Evolutionary conservation across 2,329 filamentous ascomycete genomes (phyloP), one percentile per base, ranked within the genome.

Genomic region (Helminthosporium solani): DNA sequence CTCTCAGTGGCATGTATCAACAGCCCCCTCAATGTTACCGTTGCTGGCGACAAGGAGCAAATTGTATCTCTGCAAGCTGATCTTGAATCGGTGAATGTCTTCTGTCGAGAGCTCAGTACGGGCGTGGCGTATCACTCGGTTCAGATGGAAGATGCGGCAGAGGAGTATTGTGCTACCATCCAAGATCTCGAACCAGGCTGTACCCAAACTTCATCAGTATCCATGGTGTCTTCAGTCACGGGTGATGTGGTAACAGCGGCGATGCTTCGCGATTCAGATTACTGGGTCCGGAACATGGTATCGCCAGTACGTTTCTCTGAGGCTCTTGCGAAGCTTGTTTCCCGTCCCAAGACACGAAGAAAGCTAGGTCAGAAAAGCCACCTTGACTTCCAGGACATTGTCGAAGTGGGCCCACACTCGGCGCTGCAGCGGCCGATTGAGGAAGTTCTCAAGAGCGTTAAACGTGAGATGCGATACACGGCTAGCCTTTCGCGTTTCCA

Each of bases 51-150:
- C 46, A 40, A 42, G 0, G 60, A 66, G 45, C 66, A 64, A 3
- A 64, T 76, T 14, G 49, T 64, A 0, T 56, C 63, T 30, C 40
- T 64, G 2, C 58, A 63, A 20, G 43, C 56, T 1, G 48, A 53
- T 2, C 52, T 76, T 0, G 56, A 71, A 4, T 57, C 64, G 4
- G 55, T 68, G 15, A 50, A 58, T 4, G 64, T 66, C 9, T 75
- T 75, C 46, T 60, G 58, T 2, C 59, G 72, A 1, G 42, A 56
- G 14, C 63, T 77, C 7, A 64, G 66, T 39, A 70, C 73, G 5
- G 64, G 70, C 18, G 62, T 54, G 11, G 75, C 74, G 0, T 77
- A 75, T 42, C 74, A 76, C 42, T 73, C 68, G 1, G 59, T 64
- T 19, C 70, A 73, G 19, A 73, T 73, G 71, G 12, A 60, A 2